Conservation (phyloP, 306 rosid species). For the Cercis canadensis region DNA sequence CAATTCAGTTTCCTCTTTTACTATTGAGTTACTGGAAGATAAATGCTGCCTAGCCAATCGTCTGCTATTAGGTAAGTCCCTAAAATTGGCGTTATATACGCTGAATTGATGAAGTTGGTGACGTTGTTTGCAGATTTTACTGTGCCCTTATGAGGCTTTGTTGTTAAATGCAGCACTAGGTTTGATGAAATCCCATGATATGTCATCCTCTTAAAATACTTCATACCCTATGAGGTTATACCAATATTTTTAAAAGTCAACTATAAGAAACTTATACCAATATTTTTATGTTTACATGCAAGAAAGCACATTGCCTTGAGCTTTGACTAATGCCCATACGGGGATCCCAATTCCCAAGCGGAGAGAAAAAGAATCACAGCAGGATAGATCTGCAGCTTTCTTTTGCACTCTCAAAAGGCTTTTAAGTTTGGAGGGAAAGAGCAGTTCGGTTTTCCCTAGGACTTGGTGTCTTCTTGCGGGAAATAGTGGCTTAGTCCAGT, state of each 20-base stretch:
- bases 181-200: constrained; percentile 71
- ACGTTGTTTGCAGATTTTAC: constrained; percentile 69
- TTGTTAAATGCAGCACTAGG: constrained; percentile 65
- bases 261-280: background rate
- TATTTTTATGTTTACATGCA: constrained; percentile 3
- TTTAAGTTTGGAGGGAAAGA: background rate
- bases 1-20: too few relatives aligned
- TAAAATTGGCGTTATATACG: constrained; percentile 66
- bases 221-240: constrained; percentile 72
- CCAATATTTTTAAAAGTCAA: too few relatives aligned
- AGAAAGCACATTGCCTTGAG: background rate
- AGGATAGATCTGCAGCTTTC: background rate
- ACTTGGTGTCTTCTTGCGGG: constrained; percentile 16
- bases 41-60: constrained; percentile 65
- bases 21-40: constrained; percentile 58
- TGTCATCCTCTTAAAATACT: constrained; percentile 91
- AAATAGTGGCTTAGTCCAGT: constrained; percentile 22
- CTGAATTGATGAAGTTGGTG: constrained; percentile 70
- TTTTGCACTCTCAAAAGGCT: background rate
- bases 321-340: background rate
- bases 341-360: background rate
- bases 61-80: constrained; percentile 80
- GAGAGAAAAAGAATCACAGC: background rate
- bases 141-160: constrained; percentile 69
- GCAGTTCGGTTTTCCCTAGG: background rate